Base-by-base conservation (phyloP, 1,284 basidiomycete genomes). In the Boletellus dicymbophilus region DNA sequence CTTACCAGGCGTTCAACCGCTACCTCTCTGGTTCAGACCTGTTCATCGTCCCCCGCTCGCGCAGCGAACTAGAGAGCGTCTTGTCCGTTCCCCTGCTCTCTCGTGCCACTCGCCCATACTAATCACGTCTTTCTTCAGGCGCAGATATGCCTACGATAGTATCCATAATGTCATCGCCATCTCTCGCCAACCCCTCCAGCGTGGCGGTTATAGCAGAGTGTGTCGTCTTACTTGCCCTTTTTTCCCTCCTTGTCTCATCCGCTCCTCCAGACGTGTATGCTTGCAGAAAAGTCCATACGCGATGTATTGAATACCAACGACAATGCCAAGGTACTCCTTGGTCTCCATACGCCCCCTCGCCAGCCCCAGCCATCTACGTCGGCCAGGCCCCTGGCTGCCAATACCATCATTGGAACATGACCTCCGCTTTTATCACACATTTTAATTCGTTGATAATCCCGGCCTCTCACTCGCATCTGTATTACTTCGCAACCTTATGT, bases 151-250 rank as follows among this genome's bases (percentile, higher is more conserved):
- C 1, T 82, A 86, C 59, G 88, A 90, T 56, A 80, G 82, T 10
- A 88, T 91, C 51, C 89, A 91, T 66, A 90, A 90, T 63, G 80
- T 80, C 6, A 88, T 91, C 60, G 75, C 88, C 9, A 76, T 77
- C 51, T 83, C 84, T 54, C 81, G 85, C 37, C 78, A 78, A 25
- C 71, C 81, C 21, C 71, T 90, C 11, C 76, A 83, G 55, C 73
- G 77, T 4, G 88, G 88, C 26, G 88, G 88, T 31, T 90, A 90
- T 61, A 82, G 84, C 62, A 76, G 87, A 61, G 87, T 90, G 61
- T 64, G 84, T 78, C 38, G 13, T 41, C 12, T 21, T 6, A 22
- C 41, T 5, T 22, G 33, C 11, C 13, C 8, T 27, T 12, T 18
- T 0, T 7, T 23, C 37, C 10, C 8, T 28, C 2, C n/a, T n/a